A percentile compares a stretch with the other conserved stretches of the same genome.
Evolutionary conservation across 768 basidiomycete species (phyloP).

Genomic region (Pleurotus tuber-regium): DNA sequence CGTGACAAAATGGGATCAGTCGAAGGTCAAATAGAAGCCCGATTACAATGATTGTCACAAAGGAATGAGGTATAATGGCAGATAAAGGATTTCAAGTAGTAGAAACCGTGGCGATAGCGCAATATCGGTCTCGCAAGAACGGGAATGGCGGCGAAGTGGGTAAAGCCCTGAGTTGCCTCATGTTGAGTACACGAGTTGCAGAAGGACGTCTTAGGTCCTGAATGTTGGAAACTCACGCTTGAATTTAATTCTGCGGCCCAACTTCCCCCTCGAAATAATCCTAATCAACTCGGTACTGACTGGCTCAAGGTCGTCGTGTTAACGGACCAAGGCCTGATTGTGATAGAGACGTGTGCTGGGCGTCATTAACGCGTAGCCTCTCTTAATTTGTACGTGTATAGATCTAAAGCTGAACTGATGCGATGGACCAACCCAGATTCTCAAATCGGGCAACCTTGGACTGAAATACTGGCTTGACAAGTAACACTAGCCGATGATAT

Average conservation of each 20-base stretch:
- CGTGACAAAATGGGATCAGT: slow-evolving; percentile 4
- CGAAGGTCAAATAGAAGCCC: background rate
- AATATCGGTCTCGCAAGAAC: slow-evolving; percentile 1
- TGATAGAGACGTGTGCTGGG: background rate
- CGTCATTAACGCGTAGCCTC: background rate
- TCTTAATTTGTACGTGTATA: background rate
- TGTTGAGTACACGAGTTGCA: slow-evolving; percentile 5
- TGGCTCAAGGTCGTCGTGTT: slow-evolving; percentile 5
- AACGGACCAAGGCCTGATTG: slow-evolving; percentile 2
- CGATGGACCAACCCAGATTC: background rate
- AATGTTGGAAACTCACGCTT: background rate
- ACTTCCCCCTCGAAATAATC: background rate
- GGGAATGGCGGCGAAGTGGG: slow-evolving; percentile 5
- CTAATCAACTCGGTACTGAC: background rate
- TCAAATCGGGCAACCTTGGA: background rate
- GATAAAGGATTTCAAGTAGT: background rate
- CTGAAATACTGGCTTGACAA: background rate
- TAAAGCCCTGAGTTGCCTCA: slow-evolving; percentile 3
- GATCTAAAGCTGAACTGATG: slow-evolving; percentile 3
- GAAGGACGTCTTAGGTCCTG: background rate
- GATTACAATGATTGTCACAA: slow-evolving; percentile 6
- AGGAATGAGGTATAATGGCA: slow-evolving; percentile 2
- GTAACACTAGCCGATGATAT: background rate
- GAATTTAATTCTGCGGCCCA: background rate
- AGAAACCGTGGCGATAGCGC: slow-evolving; percentile 3